A percentile compares a stretch with the other conserved stretches of the same genome.
Conservation (phyloP, 176 grass and related monocot genomes). For the Aegilops bicornis region DNA sequence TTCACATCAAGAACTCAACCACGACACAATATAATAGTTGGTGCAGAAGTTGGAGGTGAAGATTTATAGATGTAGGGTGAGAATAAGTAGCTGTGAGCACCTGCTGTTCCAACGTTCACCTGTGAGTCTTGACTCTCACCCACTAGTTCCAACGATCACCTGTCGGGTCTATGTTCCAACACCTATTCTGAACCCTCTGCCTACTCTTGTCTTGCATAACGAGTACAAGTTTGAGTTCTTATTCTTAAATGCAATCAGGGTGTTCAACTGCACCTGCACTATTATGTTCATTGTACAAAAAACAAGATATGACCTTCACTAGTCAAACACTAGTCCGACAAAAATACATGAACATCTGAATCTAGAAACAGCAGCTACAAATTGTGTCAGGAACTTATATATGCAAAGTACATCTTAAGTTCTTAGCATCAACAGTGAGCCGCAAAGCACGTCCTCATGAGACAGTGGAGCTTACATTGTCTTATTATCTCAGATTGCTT, state of each 20-base stretch:
- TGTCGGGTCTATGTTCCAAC: background rate
- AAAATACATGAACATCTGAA: no score
- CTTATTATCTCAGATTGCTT: background rate
- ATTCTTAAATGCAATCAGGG: background rate
- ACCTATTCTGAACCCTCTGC: background rate
- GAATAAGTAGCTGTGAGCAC: background rate
- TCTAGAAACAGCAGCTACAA: background rate
- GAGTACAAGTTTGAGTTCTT: background rate
- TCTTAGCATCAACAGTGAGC: background rate
- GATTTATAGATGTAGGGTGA: conserved; percentile 4
- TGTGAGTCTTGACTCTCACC: background rate
- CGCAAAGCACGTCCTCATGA: background rate
- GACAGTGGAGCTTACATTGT: background rate
- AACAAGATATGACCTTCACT: no score
- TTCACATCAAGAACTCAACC: background rate
- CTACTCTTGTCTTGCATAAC: background rate
- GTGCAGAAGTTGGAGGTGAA: background rate
- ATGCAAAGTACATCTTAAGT: background rate
- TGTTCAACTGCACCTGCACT: background rate
- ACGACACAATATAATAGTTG: background rate
- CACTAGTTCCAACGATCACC: background rate
- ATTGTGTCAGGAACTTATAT: background rate
- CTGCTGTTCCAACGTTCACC: background rate
- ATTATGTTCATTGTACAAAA: background rate
- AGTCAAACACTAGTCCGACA: background rate